Evolutionary conservation across 2,329 filamentous ascomycete genomes (phyloP).

Genomic region (Ramichloridium luteum): DNA sequence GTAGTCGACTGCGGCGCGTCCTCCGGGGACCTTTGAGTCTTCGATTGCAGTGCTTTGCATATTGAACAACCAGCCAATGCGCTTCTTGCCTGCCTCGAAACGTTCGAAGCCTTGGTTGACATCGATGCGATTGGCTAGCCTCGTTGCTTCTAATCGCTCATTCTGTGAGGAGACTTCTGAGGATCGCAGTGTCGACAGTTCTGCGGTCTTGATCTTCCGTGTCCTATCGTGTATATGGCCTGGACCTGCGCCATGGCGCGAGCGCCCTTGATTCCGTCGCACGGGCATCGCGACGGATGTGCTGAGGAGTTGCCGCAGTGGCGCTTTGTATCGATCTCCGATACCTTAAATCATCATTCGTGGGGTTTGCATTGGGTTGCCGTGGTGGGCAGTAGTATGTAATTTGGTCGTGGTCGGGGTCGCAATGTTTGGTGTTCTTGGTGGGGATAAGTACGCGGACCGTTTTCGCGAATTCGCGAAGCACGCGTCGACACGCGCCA

Average conservation of each 20-base stretch:
- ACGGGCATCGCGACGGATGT: constrained; percentile 30
- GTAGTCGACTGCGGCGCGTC: constrained; percentile 83
- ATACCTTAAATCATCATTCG: constrained; percentile 5
- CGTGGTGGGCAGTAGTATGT: too few species aligned
- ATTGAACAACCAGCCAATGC: constrained; percentile 87
- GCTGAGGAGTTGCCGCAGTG: constrained; percentile 5
- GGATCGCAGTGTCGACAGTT: constrained; percentile 58
- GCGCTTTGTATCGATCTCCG: constrained; percentile 6
- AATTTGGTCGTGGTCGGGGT: too few species aligned
- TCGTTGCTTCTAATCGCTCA: constrained; percentile 79
- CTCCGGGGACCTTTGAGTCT: constrained; percentile 71
- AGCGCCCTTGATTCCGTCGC: constrained; percentile 28
- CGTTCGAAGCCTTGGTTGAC: constrained; percentile 88
- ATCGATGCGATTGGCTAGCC: constrained; percentile 78
- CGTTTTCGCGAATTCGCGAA: too few species aligned
- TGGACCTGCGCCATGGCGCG: constrained; percentile 27
- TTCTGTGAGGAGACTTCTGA: constrained; percentile 81
- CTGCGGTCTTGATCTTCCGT: constrained; percentile 61
- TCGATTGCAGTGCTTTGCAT: constrained; percentile 80
- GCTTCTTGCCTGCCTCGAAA: constrained; percentile 77
- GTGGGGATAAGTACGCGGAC: too few species aligned
- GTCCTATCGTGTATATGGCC: constrained; percentile 22
- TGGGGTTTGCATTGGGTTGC: too few species aligned
- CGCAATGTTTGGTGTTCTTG: too few species aligned
- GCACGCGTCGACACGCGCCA: too few species aligned